Base-by-base conservation (phyloP, 164 flowering plant species). In the Vitis rupestris region DNA sequence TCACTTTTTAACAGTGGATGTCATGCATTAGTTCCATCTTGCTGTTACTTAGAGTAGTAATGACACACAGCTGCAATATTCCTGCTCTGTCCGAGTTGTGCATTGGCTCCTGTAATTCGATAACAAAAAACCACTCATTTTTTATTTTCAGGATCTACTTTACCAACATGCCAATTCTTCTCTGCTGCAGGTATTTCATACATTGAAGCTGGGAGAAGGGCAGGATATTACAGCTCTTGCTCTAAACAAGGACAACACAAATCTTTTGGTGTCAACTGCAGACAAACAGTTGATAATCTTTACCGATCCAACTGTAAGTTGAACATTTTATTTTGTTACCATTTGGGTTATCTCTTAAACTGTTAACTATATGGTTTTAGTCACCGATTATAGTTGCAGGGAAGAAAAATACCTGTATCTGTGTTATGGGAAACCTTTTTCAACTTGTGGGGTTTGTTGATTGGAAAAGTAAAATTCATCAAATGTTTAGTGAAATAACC, bases 281-380 rank as follows among this genome's bases (percentile, higher is more conserved):
- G 88, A 96, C 80, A 93, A 83, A 57, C 90, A 93, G 73, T 77
- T 96, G 86, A 88, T 93, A 63, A 76, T 96, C 70, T 93, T 90
- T 87, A 91, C 99, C 1, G 94, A 96, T 81, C 99, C 99, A 69
- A 80, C 97, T 56, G 98, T 96, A 87, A 90, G 98, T 83, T 61
- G 47, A 51, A 69, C 2, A 66, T 29, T 30, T 61, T 14, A 8
- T 69, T 9, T 23, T 13, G 10, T 59, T 23, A 14, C 58, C 57
- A 12, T 13, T 15, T 37, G 44, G 11, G 10, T 17, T 52, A 10
- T 47, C 16, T 62, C 27, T 47, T 11, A 29, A 9, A 3, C 16
- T 15, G 63, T 60, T 56, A 50, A 30, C 12, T 19, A 10, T 60
- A 11, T 70, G 31, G 50, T 19, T 70, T 64, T n/a, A 47, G 19